Percentiles rank a stretch among this genome's conserved stretches.
Conservation (phyloP, 169 alveolate species). For the Fabrea salina region DNA sequence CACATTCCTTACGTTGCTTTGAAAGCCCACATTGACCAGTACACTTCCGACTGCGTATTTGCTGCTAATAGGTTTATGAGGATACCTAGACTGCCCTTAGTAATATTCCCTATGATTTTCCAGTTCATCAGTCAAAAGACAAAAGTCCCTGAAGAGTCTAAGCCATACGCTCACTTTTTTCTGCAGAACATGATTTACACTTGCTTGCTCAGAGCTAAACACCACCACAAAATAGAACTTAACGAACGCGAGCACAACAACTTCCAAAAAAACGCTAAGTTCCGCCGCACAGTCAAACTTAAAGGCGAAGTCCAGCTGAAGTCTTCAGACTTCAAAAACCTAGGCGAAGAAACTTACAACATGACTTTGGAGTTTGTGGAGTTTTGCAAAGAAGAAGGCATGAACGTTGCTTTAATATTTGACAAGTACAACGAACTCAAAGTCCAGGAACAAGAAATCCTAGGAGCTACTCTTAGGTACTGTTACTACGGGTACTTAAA, state of each 20-base stretch:
- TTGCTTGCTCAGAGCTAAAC: conserved; percentile 6
- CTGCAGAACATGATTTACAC: conserved; percentile 28
- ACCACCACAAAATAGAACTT: conserved; percentile 17
- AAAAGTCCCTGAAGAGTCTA: neutral
- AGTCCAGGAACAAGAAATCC: neutral
- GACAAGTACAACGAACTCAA: conserved; percentile 14
- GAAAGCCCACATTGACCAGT: neutral
- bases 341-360: neutral
- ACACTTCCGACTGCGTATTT: neutral
- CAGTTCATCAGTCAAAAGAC: neutral
- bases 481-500: neutral
- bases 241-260: neutral
- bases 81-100: conserved; percentile 13
- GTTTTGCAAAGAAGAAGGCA: conserved; percentile 16
- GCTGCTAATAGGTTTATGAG: conserved; percentile 15
- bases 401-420: neutral
- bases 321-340: neutral
- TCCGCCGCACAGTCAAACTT: neutral
- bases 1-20: neutral
- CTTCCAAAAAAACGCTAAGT: conserved; percentile 20
- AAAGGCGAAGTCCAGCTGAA: neutral
- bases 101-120: conserved; percentile 4
- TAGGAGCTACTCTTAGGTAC: neutral
- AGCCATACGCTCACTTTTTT: neutral
- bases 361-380: neutral